Base-by-base conservation (phyloP, 495 filamentous ascomycete species). In the Penicillium robsamsonii region DNA sequence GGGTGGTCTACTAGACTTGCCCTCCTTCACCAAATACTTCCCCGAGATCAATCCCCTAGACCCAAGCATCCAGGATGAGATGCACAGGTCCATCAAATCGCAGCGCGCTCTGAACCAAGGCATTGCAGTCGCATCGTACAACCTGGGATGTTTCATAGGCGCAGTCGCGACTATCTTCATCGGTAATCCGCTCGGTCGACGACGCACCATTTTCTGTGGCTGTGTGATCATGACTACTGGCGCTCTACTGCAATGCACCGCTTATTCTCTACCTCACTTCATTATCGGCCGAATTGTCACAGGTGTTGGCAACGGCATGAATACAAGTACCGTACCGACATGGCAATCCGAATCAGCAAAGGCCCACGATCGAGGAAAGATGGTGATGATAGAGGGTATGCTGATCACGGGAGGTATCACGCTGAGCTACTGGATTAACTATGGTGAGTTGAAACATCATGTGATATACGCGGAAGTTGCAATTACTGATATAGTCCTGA, bases 111-210 rank as follows among this genome's bases (percentile, higher is more conserved):
- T 50, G 17, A 71, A 63, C 56, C 53, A 84, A 72, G 81, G 80
- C 12, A 75, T 71, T 74, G 74, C 85, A 1, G 84, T 82, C 10
- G 80, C 84, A 1, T 76, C 80, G 12, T 91, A 90, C 75, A 88
- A 90, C 62, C 58, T 90, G n/a, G 87, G 89, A 15, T 91, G 87
- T 67, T 90, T 92, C 69, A 63, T 84, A 49, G 87, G 89, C 17
- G 83, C 88, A 5, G 75, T 90, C 49, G 63, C 84, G 46, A 84
- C 81, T 10, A 87, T 92, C 57, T 88, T 84, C 64, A 78, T 91
- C 51, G 87, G 89, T 37, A 83, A 92, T 56, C 68, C 75, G 0
- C 81, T 90, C 10, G 88, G 88, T n/a, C 81, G 88, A 18, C 81
- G 81, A 55, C 74, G 70, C 40, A 87, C 85, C 48, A 87, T 90